Base-by-base conservation (phyloP, 164 flowering plant genomes). In the Santalum album region DNA sequence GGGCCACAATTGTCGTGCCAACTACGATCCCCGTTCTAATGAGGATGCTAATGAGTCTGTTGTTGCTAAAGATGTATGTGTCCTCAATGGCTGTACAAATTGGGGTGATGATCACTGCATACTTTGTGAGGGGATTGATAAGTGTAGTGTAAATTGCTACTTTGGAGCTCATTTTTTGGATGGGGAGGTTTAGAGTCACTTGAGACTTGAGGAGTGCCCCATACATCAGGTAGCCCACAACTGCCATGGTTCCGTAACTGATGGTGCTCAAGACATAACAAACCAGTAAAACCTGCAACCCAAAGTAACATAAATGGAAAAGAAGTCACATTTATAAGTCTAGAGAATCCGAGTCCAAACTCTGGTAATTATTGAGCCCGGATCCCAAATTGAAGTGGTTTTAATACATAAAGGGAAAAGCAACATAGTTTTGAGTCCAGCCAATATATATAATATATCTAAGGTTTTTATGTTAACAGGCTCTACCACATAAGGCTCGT, bases 191-290 rank as follows among this genome's bases (percentile, higher is more conserved):
- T 58, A 77, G 36, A 18, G 87, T 76, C 40, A 82, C 70, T 64
- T 79, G 82, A 21, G 84, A 74, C 36, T 64, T 49, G 29, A 79
- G 12, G 26, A 52, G 5, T 14, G 70, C 58, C 51, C 84, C 88
- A 47, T 46, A 82, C 84, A 82, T 82, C 38, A 71, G 23, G 72
- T 82, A 82, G 22, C 88, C 81, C 7, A 70, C 34, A 20, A 82
- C 52, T 0, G 73, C 84, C 76, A 79, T 77, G 24, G 74, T 66
- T 60, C 69, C 81, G 51, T 79, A 77, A 47, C 39, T 65, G 26
- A 75, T 25, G 5, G 79, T 74, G 60, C 74, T 69, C 11, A 53
- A 48, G 4, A 60, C n/a, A 55, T 74, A 79, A 48, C 79, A 70
- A 1, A 79, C 52, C 0, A 79, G 38, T 39, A 77, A 51, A 6